A percentile compares a stretch with the other conserved stretches of the same genome.
Conservation (phyloP, 1,139 yeast genomes). For the Blastobotrys capitulatus region DNA sequence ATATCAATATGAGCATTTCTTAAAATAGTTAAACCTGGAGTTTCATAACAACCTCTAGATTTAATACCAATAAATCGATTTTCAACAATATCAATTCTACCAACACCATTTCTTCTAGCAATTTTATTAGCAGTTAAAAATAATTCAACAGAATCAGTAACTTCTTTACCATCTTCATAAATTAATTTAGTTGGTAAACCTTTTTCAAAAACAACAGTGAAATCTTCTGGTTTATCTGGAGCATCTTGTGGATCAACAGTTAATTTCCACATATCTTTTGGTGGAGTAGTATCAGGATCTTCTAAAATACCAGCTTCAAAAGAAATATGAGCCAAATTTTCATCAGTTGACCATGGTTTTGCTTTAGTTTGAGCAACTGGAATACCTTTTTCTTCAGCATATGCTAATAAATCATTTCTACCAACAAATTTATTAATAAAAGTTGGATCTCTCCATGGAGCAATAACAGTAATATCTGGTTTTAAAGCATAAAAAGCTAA, state of each 20-base stretch:
- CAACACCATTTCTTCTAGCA: slow-evolving; percentile 99
- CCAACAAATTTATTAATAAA: slow-evolving; percentile 97
- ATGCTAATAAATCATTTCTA: slow-evolving; percentile 89
- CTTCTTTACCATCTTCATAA: slow-evolving; percentile 51
- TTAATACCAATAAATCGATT: slow-evolving; percentile 98
- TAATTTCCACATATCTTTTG: slow-evolving; percentile 99
- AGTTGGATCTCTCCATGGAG: slow-evolving; percentile 98
- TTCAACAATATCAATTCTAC: slow-evolving; percentile 98
- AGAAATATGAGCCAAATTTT: slow-evolving; percentile 96
- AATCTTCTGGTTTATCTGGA: slow-evolving; percentile 86
- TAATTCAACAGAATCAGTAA: slow-evolving; percentile 84
- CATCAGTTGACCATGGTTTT: slow-evolving; percentile 99
- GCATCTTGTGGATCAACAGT: slow-evolving; percentile 95
- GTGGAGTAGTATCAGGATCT: slow-evolving; percentile 97
- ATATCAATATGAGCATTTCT: slow-evolving; percentile 92
- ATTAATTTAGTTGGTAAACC: slow-evolving; percentile 84
- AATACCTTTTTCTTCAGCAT: slow-evolving; percentile 84
- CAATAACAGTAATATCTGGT: slow-evolving; percentile 94
- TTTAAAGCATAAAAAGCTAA: slow-evolving; percentile 93
- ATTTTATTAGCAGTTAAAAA: slow-evolving; percentile 89
- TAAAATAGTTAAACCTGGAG: slow-evolving; percentile 94
- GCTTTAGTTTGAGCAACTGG: slow-evolving; percentile 97
- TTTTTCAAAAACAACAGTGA: slow-evolving; percentile 72
- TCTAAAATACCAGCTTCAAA: slow-evolving; percentile 98
- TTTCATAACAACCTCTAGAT: slow-evolving; percentile 99